Evolutionary conservation across 2,329 filamentous ascomycete species (phyloP), one percentile per base, ranked within the genome.

Genomic region (Fusarium ambrosium): DNA sequence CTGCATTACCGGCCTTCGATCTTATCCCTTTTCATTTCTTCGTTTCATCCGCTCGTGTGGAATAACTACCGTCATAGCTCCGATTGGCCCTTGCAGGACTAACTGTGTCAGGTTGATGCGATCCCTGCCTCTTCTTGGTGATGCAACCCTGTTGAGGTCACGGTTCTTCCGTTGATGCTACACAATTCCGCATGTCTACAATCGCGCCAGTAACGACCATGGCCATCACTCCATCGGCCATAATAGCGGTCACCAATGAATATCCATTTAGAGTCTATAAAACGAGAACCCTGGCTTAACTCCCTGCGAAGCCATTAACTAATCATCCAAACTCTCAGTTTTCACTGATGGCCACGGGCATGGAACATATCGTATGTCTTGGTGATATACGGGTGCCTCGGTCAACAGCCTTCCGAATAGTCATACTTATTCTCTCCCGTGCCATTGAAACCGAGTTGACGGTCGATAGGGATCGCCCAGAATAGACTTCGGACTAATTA

Each of bases 1-100:
- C 22, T 41, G 56, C 69, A 64, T 75, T 67, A 34, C 51, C 55
- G 39, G 14, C 39, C 56, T 64, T 64, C 55, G 58, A 20, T 10
- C 22, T 34, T 27, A 41, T 29, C 62, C 69, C 62, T 67, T 70
- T 39, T 22, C 34, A 66, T 65, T 62, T 56, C 18, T 2, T 16
- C 10, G 66, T 73, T 70, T 73, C 69, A 67, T 59, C 41, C 53
- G 27, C 34, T 62, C n/a, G 43, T 63, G n/a, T 53, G 48, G 55
- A 24, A 62, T 60, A 36, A 27, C 24, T 60, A 71, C 45, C 59
- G 68, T 71, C 32, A 37, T 62, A 29, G 61, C 32, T 59, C 56
- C 56, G 56, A 39, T 59, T 59, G 56, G 56, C 36, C 16, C 16
- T n/a, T 37, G 32, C 22, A 10, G 14, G 22, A 37, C 56, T 59